A percentile compares a stretch with the other conserved stretches of the same genome.
Conservation (phyloP, 1,284 basidiomycete species). For the Retiboletus flavoniger region DNA sequence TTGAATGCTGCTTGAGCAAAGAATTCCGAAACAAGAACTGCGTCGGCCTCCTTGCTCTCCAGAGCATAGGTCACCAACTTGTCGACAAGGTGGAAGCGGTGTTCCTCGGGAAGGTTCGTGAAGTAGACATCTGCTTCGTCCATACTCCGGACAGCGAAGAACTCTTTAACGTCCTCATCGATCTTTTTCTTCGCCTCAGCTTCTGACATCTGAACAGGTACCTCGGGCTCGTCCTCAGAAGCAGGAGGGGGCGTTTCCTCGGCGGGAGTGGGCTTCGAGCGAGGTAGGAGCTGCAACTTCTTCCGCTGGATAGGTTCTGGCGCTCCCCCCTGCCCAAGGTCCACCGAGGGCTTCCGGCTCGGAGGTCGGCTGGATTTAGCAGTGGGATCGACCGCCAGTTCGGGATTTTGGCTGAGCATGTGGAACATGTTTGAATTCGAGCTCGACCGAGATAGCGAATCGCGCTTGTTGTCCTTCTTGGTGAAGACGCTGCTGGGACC, state of each 20-base stretch:
- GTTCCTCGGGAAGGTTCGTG: slow-evolving; percentile 60
- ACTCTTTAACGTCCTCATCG: slow-evolving; percentile 75
- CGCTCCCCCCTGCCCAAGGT: slow-evolving; percentile 31
- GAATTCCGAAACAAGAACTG: slow-evolving; percentile 70
- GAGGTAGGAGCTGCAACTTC: slow-evolving; percentile 62
- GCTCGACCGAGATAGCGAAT: slow-evolving; percentile 73
- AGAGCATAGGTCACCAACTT: slow-evolving; percentile 70
- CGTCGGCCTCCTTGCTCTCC: slow-evolving; percentile 84
- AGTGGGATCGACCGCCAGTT: slow-evolving; percentile 49
- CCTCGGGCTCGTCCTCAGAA: slow-evolving; percentile 54
- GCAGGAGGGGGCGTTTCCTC: slow-evolving; percentile 49
- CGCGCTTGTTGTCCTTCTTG: slow-evolving; percentile 69
- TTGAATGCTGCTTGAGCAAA: slow-evolving; percentile 59
- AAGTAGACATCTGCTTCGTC: slow-evolving; percentile 88
- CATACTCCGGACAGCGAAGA: slow-evolving; percentile 74
- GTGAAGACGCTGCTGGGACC: slow-evolving; percentile 79
- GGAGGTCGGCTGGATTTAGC: slow-evolving; percentile 49
- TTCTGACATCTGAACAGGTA: slow-evolving; percentile 59
- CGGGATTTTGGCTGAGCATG: slow-evolving; percentile 63
- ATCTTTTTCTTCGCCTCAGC: slow-evolving; percentile 78
- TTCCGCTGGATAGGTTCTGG: slow-evolving; percentile 59
- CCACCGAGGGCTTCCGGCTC: slow-evolving; percentile 52
- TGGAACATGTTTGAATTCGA: slow-evolving; percentile 89
- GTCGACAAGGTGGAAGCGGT: slow-evolving; percentile 69
- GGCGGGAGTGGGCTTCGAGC: slow-evolving; percentile 40